Evolutionary conservation across 768 basidiomycete genomes (phyloP).

Genomic region (Nidularia sp.): DNA sequence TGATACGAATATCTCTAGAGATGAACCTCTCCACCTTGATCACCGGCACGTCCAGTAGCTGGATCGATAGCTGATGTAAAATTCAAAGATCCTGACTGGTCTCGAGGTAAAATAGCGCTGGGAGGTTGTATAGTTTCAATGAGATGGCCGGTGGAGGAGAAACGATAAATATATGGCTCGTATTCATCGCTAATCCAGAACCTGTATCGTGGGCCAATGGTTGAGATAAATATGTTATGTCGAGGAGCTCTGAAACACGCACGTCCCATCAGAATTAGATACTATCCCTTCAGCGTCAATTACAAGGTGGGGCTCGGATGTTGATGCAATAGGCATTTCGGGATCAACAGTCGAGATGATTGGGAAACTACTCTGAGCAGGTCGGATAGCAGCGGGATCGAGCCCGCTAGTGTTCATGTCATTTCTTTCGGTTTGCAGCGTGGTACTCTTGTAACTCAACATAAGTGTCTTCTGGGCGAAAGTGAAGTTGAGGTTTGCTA

Average conservation of each 20-base stretch:
- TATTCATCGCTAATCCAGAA: slow-evolving; percentile 71
- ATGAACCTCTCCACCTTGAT: slow-evolving; percentile 37
- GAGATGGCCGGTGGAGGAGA: slow-evolving; percentile 40
- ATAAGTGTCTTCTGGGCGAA: slow-evolving; percentile 47
- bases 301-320: slow-evolving; percentile 38
- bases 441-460: slow-evolving; percentile 45
- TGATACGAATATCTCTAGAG: not conserved
- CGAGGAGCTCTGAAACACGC: not conserved
- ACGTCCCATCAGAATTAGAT: slow-evolving; percentile 56
- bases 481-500: slow-evolving; percentile 39
- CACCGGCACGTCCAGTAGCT: slow-evolving; percentile 46
- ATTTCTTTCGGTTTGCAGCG: slow-evolving; percentile 44
- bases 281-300: slow-evolving; percentile 60
- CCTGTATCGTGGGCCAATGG: slow-evolving; percentile 16
- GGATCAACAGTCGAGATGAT: slow-evolving; percentile 31
- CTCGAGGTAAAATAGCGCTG: slow-evolving; percentile 47
- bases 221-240: too few relatives aligned
- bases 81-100: slow-evolving; percentile 37
- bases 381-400: slow-evolving; percentile 45
- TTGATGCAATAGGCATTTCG: slow-evolving; percentile 40
- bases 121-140: slow-evolving; percentile 58
- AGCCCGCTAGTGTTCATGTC: slow-evolving; percentile 49
- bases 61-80: slow-evolving; percentile 50
- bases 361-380: slow-evolving; percentile 26
- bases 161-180: slow-evolving; percentile 61